Percentiles rank a stretch among this genome's conserved stretches.
Evolutionary conservation across 805 yeast species (phyloP).

Genomic region (Teunomyces tritomae): DNA sequence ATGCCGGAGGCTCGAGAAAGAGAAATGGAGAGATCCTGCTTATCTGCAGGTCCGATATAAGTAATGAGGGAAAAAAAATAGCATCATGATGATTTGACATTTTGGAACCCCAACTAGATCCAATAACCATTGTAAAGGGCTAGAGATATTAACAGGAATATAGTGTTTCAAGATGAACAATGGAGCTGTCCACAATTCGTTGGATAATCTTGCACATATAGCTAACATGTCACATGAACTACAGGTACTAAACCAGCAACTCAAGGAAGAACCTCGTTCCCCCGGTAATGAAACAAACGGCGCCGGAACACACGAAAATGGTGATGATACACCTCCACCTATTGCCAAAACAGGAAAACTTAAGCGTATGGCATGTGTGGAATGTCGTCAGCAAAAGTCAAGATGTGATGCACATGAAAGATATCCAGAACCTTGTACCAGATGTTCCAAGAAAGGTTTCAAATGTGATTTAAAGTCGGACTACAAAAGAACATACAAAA

Average conservation of each 20-base stretch:
- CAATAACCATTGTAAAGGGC: neutral
- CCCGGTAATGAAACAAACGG: conserved; percentile 4
- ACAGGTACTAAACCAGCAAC: conserved; percentile 27
- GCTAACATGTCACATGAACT: conserved; percentile 46
- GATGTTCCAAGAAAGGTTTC: conserved; percentile 71
- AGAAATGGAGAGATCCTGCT: neutral
- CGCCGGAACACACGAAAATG: neutral
- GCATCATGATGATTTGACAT: neutral
- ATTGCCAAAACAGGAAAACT: conserved; percentile 14
- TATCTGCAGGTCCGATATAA: neutral
- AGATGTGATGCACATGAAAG: conserved; percentile 81
- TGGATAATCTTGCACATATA: conserved; percentile 41
- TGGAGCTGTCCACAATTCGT: conserved; percentile 23
- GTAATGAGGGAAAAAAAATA: conserved; percentile 1
- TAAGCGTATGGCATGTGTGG: conserved; percentile 85
- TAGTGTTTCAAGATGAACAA: conserved; percentile 7
- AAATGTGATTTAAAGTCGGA: conserved; percentile 74
- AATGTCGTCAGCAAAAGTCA: conserved; percentile 93
- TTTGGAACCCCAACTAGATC: neutral
- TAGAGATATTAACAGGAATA: neutral
- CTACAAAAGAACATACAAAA: conserved; percentile 84
- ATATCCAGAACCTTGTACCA: conserved; percentile 76
- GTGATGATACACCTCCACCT: conserved; percentile 6
- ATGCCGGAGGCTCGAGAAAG: neutral
- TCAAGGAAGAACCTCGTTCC: conserved; percentile 11